These are phyloP conservation scores for Blastomyces parvus DNA, from an alignment of 2,329 filamentous ascomycete species.

Conservation along the genomic window DNA sequence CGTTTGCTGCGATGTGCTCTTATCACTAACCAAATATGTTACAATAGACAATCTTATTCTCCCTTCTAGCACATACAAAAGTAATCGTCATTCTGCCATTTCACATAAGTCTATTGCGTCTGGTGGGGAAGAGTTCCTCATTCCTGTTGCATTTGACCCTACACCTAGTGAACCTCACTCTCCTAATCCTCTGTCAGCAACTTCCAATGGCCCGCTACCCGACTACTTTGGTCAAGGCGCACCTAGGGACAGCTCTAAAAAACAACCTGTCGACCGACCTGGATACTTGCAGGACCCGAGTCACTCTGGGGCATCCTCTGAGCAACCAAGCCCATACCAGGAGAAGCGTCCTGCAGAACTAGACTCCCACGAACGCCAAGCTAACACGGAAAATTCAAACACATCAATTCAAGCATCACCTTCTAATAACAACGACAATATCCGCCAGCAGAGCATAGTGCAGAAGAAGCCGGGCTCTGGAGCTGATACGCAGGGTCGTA, in stretches of 20 bases:
- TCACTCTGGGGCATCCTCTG: conserved; percentile 30
- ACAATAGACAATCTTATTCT: conserved; percentile 54
- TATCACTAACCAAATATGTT: conserved; percentile 1
- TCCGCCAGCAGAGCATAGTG: conserved; percentile 10
- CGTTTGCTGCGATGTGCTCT: conserved; percentile 7
- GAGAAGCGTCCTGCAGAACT: conserved; percentile 62
- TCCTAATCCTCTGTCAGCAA: conserved; percentile 40
- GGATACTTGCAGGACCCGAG: conserved; percentile 19
- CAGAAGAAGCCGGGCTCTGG: conserved; percentile 12
- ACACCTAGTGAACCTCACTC: conserved; percentile 51
- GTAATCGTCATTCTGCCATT: conserved; percentile 63
- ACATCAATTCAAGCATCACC: conserved; percentile 18
- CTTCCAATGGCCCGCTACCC: conserved; percentile 21
- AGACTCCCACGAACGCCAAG: conserved; percentile 24
- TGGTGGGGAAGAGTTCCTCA: conserved; percentile 60
- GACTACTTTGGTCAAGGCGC: conserved; percentile 48
- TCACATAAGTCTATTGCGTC: conserved; percentile 48
- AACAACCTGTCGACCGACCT: conserved; percentile 13
- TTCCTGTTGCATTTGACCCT: conserved; percentile 65
- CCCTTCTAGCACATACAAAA: conserved; percentile 67
- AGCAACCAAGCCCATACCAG: conserved; percentile 67
- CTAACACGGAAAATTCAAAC: conserved; percentile 16
- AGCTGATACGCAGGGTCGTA: conserved; percentile 13
- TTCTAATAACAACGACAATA: conserved; percentile 17
- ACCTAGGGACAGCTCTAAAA: conserved; percentile 7